Evolutionary conservation across 78 protist species (phyloP).

Genomic region (Polysphondylium violaceum): DNA sequence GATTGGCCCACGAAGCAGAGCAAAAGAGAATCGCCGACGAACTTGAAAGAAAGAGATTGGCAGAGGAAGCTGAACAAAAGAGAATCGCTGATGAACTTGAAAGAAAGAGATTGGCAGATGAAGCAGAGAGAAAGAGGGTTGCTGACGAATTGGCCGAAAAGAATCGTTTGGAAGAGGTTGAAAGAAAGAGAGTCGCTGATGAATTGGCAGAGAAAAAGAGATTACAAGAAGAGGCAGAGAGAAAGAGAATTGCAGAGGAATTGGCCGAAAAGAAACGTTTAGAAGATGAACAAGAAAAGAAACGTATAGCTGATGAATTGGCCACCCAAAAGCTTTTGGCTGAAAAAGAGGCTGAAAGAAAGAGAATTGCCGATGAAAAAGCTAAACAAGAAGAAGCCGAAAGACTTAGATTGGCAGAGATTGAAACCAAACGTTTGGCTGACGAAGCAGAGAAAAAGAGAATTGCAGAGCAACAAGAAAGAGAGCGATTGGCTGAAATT

Average conservation of each 20-base stretch:
- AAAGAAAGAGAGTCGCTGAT: conserved; percentile 1
- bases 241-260: conserved; percentile 2
- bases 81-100: not conserved
- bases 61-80: too few species aligned
- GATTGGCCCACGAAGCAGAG: too few species aligned
- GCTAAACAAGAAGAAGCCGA: not conserved
- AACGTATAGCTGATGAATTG: not conserved
- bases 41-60: not conserved
- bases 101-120: not conserved
- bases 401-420: not conserved
- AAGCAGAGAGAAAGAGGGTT: not conserved
- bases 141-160: not conserved
- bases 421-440: conserved; percentile 21
- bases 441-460: not conserved
- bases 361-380: conserved; percentile 15
- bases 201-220: not conserved
- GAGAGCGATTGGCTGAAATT: not conserved
- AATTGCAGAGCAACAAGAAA: not conserved
- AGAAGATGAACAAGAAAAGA: not conserved
- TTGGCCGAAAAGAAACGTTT: conserved; percentile 1
- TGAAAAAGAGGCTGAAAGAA: conserved; percentile 15
- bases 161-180: too few species aligned
- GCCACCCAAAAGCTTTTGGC: not conserved
- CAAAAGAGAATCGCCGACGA: not conserved
- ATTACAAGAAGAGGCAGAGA: not conserved